Conservation (phyloP, 139 green algal species). For the Nannochloris sp. region DNA sequence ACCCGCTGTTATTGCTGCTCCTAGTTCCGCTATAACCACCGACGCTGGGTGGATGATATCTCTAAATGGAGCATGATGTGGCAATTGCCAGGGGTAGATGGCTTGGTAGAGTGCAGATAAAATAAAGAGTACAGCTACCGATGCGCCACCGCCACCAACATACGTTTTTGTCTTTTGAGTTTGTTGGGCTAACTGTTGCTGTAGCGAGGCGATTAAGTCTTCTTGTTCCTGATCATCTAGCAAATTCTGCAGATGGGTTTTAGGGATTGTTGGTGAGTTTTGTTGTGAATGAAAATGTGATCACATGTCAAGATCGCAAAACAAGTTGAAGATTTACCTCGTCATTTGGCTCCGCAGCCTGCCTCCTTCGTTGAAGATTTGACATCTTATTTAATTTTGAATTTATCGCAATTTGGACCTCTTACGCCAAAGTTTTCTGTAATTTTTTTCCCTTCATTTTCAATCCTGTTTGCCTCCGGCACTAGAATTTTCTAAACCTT, state of each 20-base stretch:
- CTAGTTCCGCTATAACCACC: not conserved
- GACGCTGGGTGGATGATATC: not conserved
- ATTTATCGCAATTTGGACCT: too few relatives aligned
- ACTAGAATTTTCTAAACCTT: not conserved
- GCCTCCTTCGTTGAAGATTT: too few relatives aligned
- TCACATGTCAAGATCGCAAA: too few relatives aligned
- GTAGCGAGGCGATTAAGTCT: not conserved
- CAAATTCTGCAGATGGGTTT: slow-evolving; percentile 3
- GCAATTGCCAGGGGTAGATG: not conserved
- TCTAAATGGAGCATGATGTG: not conserved
- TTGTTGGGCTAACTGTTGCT: not conserved
- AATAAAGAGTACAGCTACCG: not conserved
- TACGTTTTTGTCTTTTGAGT: not conserved
- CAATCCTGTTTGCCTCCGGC: not conserved
- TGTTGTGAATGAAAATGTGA: too few relatives aligned
- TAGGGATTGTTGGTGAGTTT: too few relatives aligned
- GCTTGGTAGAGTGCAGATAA: not conserved
- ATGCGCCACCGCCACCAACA: not conserved
- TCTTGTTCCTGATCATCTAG: slow-evolving; percentile 24
- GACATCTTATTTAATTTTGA: too few relatives aligned
- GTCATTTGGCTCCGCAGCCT: too few relatives aligned
- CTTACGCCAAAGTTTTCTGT: too few relatives aligned
- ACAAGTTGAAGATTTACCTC: too few relatives aligned
- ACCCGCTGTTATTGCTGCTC: not conserved
- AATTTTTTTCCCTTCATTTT: not conserved